Evolutionary conservation across 1,284 basidiomycete species (phyloP).

Genomic region (Naganishia cerealis): DNA sequence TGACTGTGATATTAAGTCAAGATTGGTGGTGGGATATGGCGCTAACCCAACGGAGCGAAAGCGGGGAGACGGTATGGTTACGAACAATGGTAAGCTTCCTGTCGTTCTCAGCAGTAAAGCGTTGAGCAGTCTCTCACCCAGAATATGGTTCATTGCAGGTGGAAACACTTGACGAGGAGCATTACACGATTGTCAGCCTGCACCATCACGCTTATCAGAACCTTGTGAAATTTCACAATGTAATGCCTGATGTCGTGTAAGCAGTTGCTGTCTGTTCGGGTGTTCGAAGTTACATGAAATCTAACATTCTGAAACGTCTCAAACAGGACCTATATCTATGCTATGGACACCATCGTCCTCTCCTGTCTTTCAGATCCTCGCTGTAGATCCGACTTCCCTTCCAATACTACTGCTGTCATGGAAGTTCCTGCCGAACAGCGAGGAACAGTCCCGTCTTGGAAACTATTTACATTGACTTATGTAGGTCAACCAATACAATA

Average conservation of each 20-base stretch:
- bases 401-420: not conserved
- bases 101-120: not conserved
- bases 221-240: slow-evolving; percentile 11
- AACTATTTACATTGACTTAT: slow-evolving; percentile 15
- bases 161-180: slow-evolving; percentile 11
- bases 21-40: slow-evolving; percentile 30
- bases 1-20: slow-evolving; percentile 11
- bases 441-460: slow-evolving; percentile 22
- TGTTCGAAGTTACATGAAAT: not conserved
- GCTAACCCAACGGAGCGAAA: not conserved
- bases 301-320: not conserved
- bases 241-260: slow-evolving; percentile 27
- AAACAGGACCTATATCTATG: slow-evolving; percentile 18
- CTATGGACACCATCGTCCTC: not conserved
- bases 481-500: not conserved
- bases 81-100: not conserved
- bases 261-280: not conserved
- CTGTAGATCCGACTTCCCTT: slow-evolving; percentile 14
- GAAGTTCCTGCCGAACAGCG: not conserved
- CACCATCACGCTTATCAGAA: slow-evolving; percentile 9
- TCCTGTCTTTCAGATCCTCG: slow-evolving; percentile 26
- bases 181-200: slow-evolving; percentile 13
- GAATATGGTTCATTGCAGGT: not conserved
- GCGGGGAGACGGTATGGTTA: not conserved
- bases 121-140: not conserved